Base-by-base conservation (phyloP, 352 stramenopile species). In the Pythium scleroteichum region DNA sequence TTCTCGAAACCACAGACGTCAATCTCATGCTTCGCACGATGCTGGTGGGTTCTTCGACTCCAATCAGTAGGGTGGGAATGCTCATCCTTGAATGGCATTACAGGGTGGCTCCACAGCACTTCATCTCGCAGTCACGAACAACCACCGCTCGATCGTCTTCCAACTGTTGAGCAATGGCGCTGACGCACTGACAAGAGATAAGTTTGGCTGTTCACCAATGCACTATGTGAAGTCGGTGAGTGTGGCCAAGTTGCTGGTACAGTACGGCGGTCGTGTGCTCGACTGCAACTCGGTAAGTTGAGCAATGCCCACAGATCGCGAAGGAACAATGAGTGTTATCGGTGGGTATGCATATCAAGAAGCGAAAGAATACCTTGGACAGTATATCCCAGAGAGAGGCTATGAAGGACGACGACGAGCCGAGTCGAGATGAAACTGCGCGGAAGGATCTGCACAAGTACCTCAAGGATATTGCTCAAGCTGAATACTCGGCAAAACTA, bases 151-250 rank as follows among this genome's bases (percentile, higher is more conserved):
- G 1, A 68, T 91, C 13, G 79, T 74, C 1, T 92, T 92, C 46
- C 56, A 86, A n/a, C 53, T 92, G 16, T 69, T 92, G 20, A 89
- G 77, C 24, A 69, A 91, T 29, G 83, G 81, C 0, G 79, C 83
- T 13, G 78, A 92, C 14, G 69, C 72, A 0, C 71, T 69, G 3
- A 71, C 72, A 38, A 70, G 76, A 0, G 79, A 92, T 64, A 79
- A 79, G 5, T 91, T 88, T 65, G 74, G 71, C 5, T 85, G 70
- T 4, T 81, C 83, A 0, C 79, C 83, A 1, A 69, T 92, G 68
- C 81, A 92, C 54, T 92, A 91, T 40, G 81, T 77, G 41, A 75
- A 80, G 40, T 87, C 81, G 16, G 47, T 82, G 29, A 88, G 62
- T n/a, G 71, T 88, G 9, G 78, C 75, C 3, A 88, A 87, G 40